These are phyloP conservation scores for Hemerocallis citrina DNA, from an alignment of 106 monocot genomes.

Conservation along the genomic window DNA sequence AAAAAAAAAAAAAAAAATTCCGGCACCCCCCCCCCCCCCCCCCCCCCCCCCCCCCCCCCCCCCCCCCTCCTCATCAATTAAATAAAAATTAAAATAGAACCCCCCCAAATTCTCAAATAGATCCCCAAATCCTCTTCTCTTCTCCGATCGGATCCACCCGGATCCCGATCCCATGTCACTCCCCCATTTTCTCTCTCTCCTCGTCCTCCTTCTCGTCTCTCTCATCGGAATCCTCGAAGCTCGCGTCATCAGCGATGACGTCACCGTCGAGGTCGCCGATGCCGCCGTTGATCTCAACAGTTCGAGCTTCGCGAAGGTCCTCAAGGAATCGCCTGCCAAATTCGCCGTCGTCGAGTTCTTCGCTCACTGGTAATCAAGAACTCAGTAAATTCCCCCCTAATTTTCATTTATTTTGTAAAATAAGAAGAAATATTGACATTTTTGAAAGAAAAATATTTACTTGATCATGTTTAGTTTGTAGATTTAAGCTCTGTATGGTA, in stretches of 20 bases:
- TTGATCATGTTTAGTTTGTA: too few relatives aligned
- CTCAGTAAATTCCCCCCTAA: too few relatives aligned
- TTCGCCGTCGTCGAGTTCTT: slow-evolving; percentile 94
- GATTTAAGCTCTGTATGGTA: too few relatives aligned
- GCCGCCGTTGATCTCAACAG: slow-evolving; percentile 67
- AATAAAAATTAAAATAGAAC: too few relatives aligned
- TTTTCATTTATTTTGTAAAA: too few relatives aligned
- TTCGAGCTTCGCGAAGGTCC: slow-evolving; percentile 45
- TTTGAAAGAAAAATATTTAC: too few relatives aligned
- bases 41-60: too few relatives aligned
- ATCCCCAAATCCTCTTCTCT: not conserved
- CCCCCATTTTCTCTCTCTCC: not conserved
- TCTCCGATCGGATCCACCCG: not conserved
- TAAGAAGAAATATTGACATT: too few relatives aligned
- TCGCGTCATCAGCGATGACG: slow-evolving; percentile 21
- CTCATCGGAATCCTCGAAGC: slow-evolving; percentile 7
- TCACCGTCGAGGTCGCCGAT: slow-evolving; percentile 12
- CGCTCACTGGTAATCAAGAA: slow-evolving; percentile 85
- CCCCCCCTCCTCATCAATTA: too few relatives aligned
- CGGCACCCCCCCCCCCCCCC: too few relatives aligned
- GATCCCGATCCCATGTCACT: slow-evolving; percentile 3
- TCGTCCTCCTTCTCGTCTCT: slow-evolving; percentile 7
- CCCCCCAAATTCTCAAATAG: too few relatives aligned
- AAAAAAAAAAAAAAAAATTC: too few relatives aligned
- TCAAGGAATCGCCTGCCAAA: slow-evolving; percentile 42